A percentile compares a stretch with the other conserved stretches of the same genome.
phyloP scores from a whole-genome alignment of 768 basidiomycete genomes.

The Plicaturopsis crispa region DNA sequence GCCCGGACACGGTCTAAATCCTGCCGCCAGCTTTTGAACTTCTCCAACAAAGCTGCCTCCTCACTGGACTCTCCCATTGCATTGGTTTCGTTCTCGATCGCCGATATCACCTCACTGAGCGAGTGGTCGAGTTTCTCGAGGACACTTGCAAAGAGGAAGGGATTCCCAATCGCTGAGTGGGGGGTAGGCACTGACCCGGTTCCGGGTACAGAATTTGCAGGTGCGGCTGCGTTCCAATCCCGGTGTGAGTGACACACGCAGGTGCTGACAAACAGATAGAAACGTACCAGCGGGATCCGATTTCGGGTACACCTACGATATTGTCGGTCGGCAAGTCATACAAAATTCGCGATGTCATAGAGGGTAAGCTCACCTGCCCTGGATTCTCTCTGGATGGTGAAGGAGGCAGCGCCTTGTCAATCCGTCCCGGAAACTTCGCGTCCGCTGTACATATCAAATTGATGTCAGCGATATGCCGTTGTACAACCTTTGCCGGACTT shows the following conservation, averaged over 20 bases:
- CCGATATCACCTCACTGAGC: constrained; percentile 32
- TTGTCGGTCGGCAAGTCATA: neutral
- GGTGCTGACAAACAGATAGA: neutral
- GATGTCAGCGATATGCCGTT: no score
- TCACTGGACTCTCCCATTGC: constrained; percentile 25
- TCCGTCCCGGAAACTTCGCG: constrained; percentile 33
- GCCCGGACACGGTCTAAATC: constrained; percentile 29
- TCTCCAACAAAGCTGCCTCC: constrained; percentile 26
- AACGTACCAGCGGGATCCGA: constrained; percentile 30
- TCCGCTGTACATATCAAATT: constrained; percentile 18
- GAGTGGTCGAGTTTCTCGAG: constrained; percentile 36
- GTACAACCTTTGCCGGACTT: neutral
- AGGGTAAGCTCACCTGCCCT: constrained; percentile 25
- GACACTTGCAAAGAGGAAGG: constrained; percentile 35
- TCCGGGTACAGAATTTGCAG: constrained; percentile 12
- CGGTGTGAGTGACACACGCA: constrained; percentile 1
- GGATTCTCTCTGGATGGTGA: constrained; percentile 39
- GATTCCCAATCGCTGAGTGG: constrained; percentile 32
- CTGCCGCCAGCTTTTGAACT: constrained; percentile 33
- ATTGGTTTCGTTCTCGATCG: constrained; percentile 35
- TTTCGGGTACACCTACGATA: constrained; percentile 37
- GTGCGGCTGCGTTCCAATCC: constrained; percentile 15
- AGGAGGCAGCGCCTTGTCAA: constrained; percentile 28
- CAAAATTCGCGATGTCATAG: neutral
- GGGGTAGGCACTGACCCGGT: constrained; percentile 14